phyloP scores from a whole-genome alignment of 768 basidiomycete species.

The Rickenella mellea region DNA sequence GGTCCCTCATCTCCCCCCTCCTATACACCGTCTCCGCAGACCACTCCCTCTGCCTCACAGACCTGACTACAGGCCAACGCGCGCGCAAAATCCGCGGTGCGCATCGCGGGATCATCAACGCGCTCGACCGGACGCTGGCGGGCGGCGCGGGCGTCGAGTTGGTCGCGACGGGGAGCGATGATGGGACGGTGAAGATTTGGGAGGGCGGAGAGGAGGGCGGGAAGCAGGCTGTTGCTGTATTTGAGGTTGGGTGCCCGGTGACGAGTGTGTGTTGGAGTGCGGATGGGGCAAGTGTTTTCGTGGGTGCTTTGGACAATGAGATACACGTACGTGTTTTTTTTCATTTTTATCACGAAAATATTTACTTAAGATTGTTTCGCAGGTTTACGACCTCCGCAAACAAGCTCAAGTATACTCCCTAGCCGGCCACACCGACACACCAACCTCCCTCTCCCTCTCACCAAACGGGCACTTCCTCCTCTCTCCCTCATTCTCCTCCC shows the following conservation, averaged over 20 bases:
- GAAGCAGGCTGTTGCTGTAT: conserved; percentile 69
- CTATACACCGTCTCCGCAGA: conserved; percentile 89
- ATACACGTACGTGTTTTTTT: conserved; percentile 62
- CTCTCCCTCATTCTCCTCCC: conserved; percentile 85
- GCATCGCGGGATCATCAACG: conserved; percentile 86
- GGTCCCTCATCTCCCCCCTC: conserved; percentile 65
- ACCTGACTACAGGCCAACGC: conserved; percentile 78
- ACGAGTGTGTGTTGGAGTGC: conserved; percentile 89
- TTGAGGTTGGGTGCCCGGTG: conserved; percentile 82
- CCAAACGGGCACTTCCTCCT: conserved; percentile 83
- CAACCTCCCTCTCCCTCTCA: conserved; percentile 86
- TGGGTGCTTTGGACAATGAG: conserved; percentile 93
- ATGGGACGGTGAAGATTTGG: conserved; percentile 88
- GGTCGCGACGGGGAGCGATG: conserved; percentile 82
- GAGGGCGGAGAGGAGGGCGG: conserved; percentile 69
- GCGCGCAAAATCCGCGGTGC: conserved; percentile 75
- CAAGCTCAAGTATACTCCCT: conserved; percentile 72
- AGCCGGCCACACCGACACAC: conserved; percentile 83
- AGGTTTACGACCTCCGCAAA: conserved; percentile 91
- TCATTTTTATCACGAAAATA: conserved; percentile 6
- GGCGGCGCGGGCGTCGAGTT: conserved; percentile 80
- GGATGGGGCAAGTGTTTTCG: conserved; percentile 82
- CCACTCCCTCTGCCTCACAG: conserved; percentile 66
- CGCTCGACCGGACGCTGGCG: conserved; percentile 78
- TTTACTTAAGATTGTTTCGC: conserved; percentile 2